Evolutionary conservation across 345 rosid genomes (phyloP).

Genomic region (Brassica carinata): DNA sequence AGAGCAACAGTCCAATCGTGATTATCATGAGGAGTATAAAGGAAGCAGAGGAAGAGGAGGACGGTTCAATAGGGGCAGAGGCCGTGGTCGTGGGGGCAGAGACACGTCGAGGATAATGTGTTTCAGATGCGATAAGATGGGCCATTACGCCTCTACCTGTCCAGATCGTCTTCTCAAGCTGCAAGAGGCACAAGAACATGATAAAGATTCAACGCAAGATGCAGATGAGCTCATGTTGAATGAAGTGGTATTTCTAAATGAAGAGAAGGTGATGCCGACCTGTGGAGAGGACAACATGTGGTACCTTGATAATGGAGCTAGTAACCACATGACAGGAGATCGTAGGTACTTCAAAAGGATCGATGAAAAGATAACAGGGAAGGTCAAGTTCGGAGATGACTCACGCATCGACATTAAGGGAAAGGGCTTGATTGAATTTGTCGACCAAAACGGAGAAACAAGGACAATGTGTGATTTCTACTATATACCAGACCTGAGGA

Average conservation of each 20-base stretch:
- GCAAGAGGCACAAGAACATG: too few relatives aligned
- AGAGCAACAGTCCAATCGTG: not conserved
- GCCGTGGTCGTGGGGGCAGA: not conserved
- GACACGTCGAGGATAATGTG: too few relatives aligned
- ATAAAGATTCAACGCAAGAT: too few relatives aligned
- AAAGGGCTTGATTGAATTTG: not conserved
- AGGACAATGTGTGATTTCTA: not conserved
- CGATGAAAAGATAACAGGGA: not conserved
- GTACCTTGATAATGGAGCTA: not conserved
- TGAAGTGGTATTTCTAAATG: too few relatives aligned
- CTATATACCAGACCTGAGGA: not conserved
- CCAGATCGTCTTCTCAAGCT: too few relatives aligned
- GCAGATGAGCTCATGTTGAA: too few relatives aligned
- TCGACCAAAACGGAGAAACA: not conserved
- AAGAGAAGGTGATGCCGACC: too few relatives aligned
- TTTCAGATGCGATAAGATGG: too few relatives aligned
- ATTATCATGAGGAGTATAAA: not conserved
- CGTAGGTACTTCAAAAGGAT: not conserved
- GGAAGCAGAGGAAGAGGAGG: not conserved
- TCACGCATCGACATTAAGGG: not conserved
- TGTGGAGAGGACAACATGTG: too few relatives aligned
- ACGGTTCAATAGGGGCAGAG: not conserved
- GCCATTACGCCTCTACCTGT: too few relatives aligned
- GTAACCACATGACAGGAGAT: not conserved
- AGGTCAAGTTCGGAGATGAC: not conserved